Base-by-base conservation (phyloP, 306 rosid species). In the Senna tora region DNA sequence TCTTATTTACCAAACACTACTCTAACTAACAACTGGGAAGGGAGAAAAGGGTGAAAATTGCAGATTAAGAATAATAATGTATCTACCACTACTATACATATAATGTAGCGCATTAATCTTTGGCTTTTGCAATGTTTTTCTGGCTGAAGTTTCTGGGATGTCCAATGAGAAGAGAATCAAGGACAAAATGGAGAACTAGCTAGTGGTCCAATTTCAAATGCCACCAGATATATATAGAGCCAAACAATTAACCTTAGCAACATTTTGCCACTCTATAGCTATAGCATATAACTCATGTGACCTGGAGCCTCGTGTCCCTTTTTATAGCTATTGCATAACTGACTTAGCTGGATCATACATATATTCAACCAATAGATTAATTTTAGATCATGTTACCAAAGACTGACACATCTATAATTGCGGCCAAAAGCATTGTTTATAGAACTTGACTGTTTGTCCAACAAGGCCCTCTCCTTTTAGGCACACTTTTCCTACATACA, bases 81-180 rank as follows among this genome's bases (percentile, higher is more conserved):
- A 63, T 71, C 73, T 36, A 25, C 32, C 65, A 60, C 45, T 30
- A 21, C 36, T 49, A 38, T 32, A 61, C 9, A 69, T 30, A 16
- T 59, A 20, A 20, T 65, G 83, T 42, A 75, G 72, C 81, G 76
- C 65, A 59, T 57, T 70, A 67, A 43, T 66, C 39, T 78, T 79
- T 79, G 79, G 70, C 75, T 65, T 75, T 58, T 74, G 68, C 75
- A 65, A 74, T 63, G 34, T 74, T 53, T 49, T 56, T 9, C 38
- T 70, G 72, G 59, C 33, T 42, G 46, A 64, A 17, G 32, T 61
- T 19, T 61, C 22, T 36, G 69, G 64, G 80, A 60, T 65, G 71
- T 60, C 65, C 73, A 79, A 53, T 71, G 69, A 57, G 67, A 38
- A 60, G 79, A 79, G 83, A 79, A 83, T 83, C 80, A 75, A 36